Conservation (phyloP, 2,329 filamentous ascomycete species). For the Alternaria triticimaculans region DNA sequence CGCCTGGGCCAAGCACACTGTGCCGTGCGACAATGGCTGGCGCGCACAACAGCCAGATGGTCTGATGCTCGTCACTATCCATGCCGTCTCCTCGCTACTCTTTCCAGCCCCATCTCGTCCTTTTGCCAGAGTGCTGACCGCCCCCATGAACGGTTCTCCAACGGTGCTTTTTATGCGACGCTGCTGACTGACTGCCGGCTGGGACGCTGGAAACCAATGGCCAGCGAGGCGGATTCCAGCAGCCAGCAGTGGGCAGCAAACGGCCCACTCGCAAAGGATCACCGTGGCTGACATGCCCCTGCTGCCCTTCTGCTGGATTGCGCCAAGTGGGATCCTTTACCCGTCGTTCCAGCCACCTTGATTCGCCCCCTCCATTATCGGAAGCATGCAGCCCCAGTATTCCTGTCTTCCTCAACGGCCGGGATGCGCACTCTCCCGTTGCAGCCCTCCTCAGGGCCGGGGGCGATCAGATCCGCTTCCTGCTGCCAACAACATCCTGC, state of each 20-base stretch:
- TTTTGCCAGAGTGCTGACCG: background rate
- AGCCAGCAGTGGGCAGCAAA: conserved; percentile 10
- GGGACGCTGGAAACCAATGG: conserved; percentile 26
- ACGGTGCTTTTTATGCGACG: conserved; percentile 13
- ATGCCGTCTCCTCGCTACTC: background rate
- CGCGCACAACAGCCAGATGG: conserved; percentile 24
- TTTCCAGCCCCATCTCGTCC: background rate
- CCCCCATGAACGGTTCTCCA: conserved; percentile 6
- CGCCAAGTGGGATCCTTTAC: conserved; percentile 12
- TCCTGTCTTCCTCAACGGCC: conserved; percentile 6
- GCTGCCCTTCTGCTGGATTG: conserved; percentile 10
- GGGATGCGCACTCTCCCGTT: conserved; percentile 18
- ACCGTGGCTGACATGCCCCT: conserved; percentile 15
- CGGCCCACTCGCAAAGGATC: conserved; percentile 15
- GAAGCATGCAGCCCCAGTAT: conserved; percentile 10
- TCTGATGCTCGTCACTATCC: conserved; percentile 19
- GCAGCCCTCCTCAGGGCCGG: background rate
- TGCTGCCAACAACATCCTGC: conserved; percentile 2
- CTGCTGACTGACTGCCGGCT: conserved; percentile 16
- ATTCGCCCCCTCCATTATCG: conserved; percentile 8
- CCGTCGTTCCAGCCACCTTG: conserved; percentile 13
- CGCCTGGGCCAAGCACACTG: background rate
- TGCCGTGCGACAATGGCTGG: conserved; percentile 26
- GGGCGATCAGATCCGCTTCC: conserved; percentile 16
- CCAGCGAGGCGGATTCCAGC: conserved; percentile 21